These are phyloP conservation scores for Diddensiella santjacobensis DNA, from an alignment of 805 yeast species.

Conservation along the genomic window DNA sequence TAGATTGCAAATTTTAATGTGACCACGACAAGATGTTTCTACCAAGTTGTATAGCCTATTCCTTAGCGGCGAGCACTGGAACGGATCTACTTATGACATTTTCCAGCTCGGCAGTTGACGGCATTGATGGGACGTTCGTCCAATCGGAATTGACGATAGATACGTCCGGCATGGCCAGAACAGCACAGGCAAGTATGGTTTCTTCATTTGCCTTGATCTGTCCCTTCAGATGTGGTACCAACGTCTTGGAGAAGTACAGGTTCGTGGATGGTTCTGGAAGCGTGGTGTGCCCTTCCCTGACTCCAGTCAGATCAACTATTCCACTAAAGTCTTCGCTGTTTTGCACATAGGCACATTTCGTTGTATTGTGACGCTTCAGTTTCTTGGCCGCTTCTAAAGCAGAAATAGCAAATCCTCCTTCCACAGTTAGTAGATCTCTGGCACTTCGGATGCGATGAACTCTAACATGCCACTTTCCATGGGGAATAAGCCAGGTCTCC, in stretches of 20 bases:
- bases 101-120: slow-evolving; percentile 9
- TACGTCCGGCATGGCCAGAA: slow-evolving; percentile 9
- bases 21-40: no score
- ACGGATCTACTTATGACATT: not conserved
- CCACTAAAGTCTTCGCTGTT: slow-evolving; percentile 10
- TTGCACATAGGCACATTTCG: slow-evolving; percentile 4
- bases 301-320: slow-evolving; percentile 6
- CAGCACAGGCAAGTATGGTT: slow-evolving; percentile 10
- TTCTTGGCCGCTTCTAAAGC: not conserved
- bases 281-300: slow-evolving; percentile 9
- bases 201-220: slow-evolving; percentile 7
- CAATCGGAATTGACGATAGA: slow-evolving; percentile 4
- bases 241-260: slow-evolving; percentile 10
- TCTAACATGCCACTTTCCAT: slow-evolving; percentile 22
- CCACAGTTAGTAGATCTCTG: slow-evolving; percentile 12
- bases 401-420: slow-evolving; percentile 21
- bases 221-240: slow-evolving; percentile 16
- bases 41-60: no score
- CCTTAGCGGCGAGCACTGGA: slow-evolving; percentile 3
- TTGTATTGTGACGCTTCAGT: not conserved
- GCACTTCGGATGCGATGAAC: slow-evolving; percentile 18
- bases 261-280: slow-evolving; percentile 17
- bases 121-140: slow-evolving; percentile 6
- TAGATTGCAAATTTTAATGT: no score
- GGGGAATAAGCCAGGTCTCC: slow-evolving; percentile 24